Percentiles rank a stretch among this genome's conserved stretches.
These are phyloP conservation scores for Skeletonema menzelii DNA, from an alignment of 108 stramenopile species.

Conservation along the genomic window DNA sequence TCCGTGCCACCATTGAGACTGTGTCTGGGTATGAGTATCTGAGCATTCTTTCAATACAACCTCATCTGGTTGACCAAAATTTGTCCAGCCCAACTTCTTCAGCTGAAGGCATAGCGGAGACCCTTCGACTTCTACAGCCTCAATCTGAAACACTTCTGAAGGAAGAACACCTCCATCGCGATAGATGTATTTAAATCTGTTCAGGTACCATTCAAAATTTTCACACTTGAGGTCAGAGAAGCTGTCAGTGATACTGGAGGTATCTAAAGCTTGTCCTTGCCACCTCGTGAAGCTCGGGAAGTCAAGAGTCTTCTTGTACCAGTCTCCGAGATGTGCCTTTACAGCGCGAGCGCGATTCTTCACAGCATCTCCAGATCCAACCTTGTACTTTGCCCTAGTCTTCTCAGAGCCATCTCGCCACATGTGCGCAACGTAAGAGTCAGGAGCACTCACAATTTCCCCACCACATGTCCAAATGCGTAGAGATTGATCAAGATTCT, in stretches of 20 bases:
- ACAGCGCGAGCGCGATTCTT: constrained; percentile 42
- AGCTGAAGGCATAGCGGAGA: constrained; percentile 26
- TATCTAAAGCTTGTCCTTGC: constrained; percentile 26
- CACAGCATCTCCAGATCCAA: constrained; percentile 37
- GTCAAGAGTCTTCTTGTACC: constrained; percentile 38
- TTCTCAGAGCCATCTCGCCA: constrained; percentile 36
- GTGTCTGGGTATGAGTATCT: constrained; percentile 13
- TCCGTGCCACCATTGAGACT: constrained; percentile 36
- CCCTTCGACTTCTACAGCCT: neutral
- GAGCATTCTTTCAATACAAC: constrained; percentile 21
- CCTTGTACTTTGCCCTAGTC: constrained; percentile 40
- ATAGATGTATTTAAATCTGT: constrained; percentile 37
- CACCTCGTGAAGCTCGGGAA: constrained; percentile 35
- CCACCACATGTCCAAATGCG: constrained; percentile 50
- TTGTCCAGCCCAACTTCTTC: constrained; percentile 38
- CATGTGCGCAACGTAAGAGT: constrained; percentile 46
- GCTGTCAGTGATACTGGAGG: constrained; percentile 33
- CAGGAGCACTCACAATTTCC: constrained; percentile 41
- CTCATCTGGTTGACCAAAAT: constrained; percentile 34
- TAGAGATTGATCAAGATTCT: constrained; percentile 44
- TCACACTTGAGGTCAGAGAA: constrained; percentile 26
- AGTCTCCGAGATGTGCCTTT: constrained; percentile 40
- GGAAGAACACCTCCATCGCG: constrained; percentile 37
- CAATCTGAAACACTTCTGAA: constrained; percentile 42
- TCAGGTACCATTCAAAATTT: constrained; percentile 41